Evolutionary conservation across 2,329 filamentous ascomycete genomes (phyloP).

Genomic region (Botrytis cinerea): DNA sequence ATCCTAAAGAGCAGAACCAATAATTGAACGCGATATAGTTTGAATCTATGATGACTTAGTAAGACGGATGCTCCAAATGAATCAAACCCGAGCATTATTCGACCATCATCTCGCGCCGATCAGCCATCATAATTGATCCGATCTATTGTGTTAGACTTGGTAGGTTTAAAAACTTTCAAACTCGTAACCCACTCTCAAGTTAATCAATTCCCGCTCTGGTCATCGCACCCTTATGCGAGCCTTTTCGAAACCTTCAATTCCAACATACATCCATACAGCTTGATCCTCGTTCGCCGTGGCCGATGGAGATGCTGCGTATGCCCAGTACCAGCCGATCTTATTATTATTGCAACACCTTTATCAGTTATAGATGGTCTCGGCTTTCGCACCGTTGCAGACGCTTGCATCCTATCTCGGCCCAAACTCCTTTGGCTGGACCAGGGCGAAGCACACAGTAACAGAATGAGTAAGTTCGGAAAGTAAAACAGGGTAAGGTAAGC

Average conservation of each 20-base stretch:
- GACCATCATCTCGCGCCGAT: slow-evolving; percentile 1
- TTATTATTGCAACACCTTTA: slow-evolving; percentile 8
- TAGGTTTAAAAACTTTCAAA: not conserved
- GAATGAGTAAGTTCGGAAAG: not conserved
- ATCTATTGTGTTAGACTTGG: not conserved
- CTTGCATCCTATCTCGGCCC: slow-evolving; percentile 30
- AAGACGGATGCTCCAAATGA: slow-evolving; percentile 1
- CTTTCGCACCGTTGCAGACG: slow-evolving; percentile 32
- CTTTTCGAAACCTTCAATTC: slow-evolving; percentile 14
- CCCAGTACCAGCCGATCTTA: slow-evolving; percentile 3
- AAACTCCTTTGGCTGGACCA: slow-evolving; percentile 15
- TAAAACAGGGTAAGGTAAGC: slow-evolving; percentile 14
- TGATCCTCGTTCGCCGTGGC: slow-evolving; percentile 28
- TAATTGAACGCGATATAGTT: not conserved
- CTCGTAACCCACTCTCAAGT: slow-evolving; percentile 6
- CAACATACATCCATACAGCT: slow-evolving; percentile 5
- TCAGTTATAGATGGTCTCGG: slow-evolving; percentile 7
- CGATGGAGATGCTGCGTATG: not conserved
- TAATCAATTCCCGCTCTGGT: slow-evolving; percentile 7
- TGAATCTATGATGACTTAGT: not conserved
- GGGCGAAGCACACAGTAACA: slow-evolving; percentile 8
- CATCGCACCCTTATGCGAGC: slow-evolving; percentile 16
- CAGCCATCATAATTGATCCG: slow-evolving; percentile 9
- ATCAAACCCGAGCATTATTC: slow-evolving; percentile 8
- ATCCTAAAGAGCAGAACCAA: not conserved